Base-by-base conservation (phyloP, 2,329 filamentous ascomycete genomes). In the Colletotrichum cuscutae region DNA sequence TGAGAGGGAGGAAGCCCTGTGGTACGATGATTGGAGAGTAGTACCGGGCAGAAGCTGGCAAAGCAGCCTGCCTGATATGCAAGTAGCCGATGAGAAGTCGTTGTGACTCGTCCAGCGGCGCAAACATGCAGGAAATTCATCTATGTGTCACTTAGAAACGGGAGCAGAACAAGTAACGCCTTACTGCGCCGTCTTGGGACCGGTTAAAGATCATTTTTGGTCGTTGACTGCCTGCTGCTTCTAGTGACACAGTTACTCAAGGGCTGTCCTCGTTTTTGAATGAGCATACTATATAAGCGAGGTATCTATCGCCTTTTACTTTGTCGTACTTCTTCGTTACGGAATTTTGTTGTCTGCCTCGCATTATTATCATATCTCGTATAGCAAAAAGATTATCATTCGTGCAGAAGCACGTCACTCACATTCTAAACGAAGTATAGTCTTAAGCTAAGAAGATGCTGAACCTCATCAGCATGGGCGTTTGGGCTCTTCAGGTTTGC, bases 401-500 rank as follows among this genome's bases (percentile, higher is more conserved):
- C 12, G n/a, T 7, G 9, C 6, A 53, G 24, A 52, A 37, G 30
- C n/a, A 28, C 28, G 15, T 9, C 22, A 53, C 26, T 11, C 12
- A 53, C 7, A 35, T 7, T 15, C 11, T 49, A 35, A 13, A 63
- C 22, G n/a, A 11, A 26, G 32, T 5, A 32, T 9, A 28, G 12
- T n/a, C 9, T 11, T 15, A 3, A 46, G 4, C 8, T 15, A 5
- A n/a, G 6, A 63, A 5, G 1, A 73, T 72, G 71, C 37, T 72
- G 28, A 62, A 42, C 11, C 46, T 65, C 24, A 30, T 74, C 65
- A 72, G 57, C 26, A 24, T 46, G 11, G 70, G 65, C 2, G 52
- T 73, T 19, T 74, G 70, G 73, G 58, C 37, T 32, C 37, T 73
- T 32, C 73, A 74, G 73, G 73, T 74, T 19, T 6, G 60, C 7